Evolutionary conservation across 805 yeast genomes (phyloP).

Genomic region (Yamadazyma insecticola): DNA sequence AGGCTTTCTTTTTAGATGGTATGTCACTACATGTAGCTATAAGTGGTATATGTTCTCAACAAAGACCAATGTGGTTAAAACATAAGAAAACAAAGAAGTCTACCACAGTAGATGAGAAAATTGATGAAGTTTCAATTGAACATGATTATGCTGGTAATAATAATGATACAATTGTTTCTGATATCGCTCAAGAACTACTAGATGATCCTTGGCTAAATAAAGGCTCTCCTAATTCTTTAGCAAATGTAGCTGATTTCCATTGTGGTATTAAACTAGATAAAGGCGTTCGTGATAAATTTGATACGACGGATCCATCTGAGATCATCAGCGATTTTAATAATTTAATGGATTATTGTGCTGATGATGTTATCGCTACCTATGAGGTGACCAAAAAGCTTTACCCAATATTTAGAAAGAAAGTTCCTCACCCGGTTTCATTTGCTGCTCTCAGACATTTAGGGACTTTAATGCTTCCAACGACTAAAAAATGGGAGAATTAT

Average conservation of each 20-base stretch:
- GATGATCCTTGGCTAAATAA: constrained; percentile 84
- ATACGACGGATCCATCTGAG: constrained; percentile 46
- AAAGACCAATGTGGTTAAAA: constrained; percentile 72
- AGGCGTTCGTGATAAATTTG: constrained; percentile 59
- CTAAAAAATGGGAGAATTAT: constrained; percentile 67
- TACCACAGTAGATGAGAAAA: constrained; percentile 11
- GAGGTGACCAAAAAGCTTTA: constrained; percentile 61
- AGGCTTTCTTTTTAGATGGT: constrained; percentile 82
- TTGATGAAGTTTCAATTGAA: too few relatives aligned
- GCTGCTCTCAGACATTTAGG: constrained; percentile 78
- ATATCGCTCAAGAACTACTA: constrained; percentile 24
- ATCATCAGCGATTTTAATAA: constrained; percentile 54
- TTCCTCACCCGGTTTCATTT: constrained; percentile 94
- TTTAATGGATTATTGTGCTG: constrained; percentile 77
- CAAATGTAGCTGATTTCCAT: constrained; percentile 75
- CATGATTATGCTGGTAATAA: constrained; percentile 4
- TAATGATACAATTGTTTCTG: constrained; percentile 8
- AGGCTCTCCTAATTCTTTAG: constrained; percentile 75
- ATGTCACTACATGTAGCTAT: constrained; percentile 90
- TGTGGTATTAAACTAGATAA: constrained; percentile 69
- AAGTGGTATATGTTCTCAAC: constrained; percentile 90
- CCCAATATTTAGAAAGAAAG: constrained; percentile 59
- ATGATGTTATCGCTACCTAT: constrained; percentile 75
- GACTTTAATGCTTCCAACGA: constrained; percentile 73
- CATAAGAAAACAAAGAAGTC: constrained; percentile 37